These are phyloP conservation scores for Annona cherimola DNA, from an alignment of 164 flowering plant genomes.

Conservation along the genomic window DNA sequence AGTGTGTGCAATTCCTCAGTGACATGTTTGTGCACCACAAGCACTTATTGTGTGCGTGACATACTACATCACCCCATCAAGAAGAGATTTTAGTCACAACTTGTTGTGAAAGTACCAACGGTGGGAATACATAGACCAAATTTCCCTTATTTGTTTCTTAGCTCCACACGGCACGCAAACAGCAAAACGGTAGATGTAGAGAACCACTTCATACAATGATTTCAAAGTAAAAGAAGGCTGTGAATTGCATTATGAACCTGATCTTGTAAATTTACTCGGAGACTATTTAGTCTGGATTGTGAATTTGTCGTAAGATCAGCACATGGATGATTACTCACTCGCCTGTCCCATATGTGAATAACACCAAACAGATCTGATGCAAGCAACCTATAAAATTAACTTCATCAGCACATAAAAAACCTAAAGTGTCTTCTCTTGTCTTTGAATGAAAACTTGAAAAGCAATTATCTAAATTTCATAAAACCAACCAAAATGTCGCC, in stretches of 20 bases:
- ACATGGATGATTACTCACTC: constrained; percentile 58
- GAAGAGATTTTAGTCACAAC: too few species aligned
- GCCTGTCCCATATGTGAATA: constrained; percentile 83
- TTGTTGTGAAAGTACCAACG: too few species aligned
- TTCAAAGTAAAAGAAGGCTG: background rate
- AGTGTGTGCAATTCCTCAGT: too few species aligned
- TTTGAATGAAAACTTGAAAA: background rate
- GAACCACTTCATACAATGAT: background rate
- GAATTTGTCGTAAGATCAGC: constrained; percentile 55
- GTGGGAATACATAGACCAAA: too few species aligned
- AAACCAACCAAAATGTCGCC: background rate
- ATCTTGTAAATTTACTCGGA: constrained; percentile 59
- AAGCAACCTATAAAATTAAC: constrained; percentile 42
- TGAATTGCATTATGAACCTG: constrained; percentile 37
- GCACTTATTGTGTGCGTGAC: too few species aligned
- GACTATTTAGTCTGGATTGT: constrained; percentile 53
- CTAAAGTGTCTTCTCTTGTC: too few species aligned
- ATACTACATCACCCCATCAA: too few species aligned
- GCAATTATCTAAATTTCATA: background rate
- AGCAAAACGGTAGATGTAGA: too few species aligned
- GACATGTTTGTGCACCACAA: too few species aligned
- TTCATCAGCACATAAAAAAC: background rate
- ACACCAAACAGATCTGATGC: constrained; percentile 68
- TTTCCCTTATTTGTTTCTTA: too few species aligned
- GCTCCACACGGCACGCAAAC: too few species aligned